Percentiles rank a stretch among this genome's conserved stretches.
These are phyloP conservation scores for Pyrenophora tritici-repentis DNA, from an alignment of 2,329 filamentous ascomycete species.

Conservation along the genomic window DNA sequence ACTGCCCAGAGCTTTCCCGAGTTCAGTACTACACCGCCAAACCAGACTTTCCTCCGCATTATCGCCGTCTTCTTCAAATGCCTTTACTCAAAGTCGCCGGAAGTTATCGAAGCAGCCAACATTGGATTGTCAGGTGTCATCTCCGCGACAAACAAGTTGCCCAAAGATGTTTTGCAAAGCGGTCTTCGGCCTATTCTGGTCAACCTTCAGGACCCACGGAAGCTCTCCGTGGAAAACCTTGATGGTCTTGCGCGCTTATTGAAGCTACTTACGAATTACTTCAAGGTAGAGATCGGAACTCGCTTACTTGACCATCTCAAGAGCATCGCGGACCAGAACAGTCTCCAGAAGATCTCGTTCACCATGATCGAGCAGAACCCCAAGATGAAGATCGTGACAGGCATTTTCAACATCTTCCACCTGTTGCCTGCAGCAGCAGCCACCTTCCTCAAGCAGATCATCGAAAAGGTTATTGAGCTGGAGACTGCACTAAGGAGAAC, in stretches of 20 bases:
- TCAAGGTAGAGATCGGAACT: slow-evolving; percentile 96
- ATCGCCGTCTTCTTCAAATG: slow-evolving; percentile 98
- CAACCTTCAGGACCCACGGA: slow-evolving; percentile 91
- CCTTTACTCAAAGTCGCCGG: slow-evolving; percentile 87
- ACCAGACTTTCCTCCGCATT: slow-evolving; percentile 66
- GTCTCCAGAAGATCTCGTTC: slow-evolving; percentile 89
- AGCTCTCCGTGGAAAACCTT: slow-evolving; percentile 83
- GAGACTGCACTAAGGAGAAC: slow-evolving; percentile 86
- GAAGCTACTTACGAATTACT: slow-evolving; percentile 94
- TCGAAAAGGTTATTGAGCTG: slow-evolving; percentile 86
- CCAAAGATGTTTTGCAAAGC: slow-evolving; percentile 92
- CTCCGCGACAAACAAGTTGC: slow-evolving; percentile 85
- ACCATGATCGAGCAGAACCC: slow-evolving; percentile 90
- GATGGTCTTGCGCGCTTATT: slow-evolving; percentile 89
- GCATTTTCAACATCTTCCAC: slow-evolving; percentile 96
- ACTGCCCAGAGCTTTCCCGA: slow-evolving; percentile 93
- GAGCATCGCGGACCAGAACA: slow-evolving; percentile 78
- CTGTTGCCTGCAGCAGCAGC: slow-evolving; percentile 89
- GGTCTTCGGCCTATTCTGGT: slow-evolving; percentile 94
- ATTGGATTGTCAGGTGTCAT: slow-evolving; percentile 87
- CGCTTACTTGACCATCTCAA: slow-evolving; percentile 94
- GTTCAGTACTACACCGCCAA: slow-evolving; percentile 76
- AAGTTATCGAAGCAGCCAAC: slow-evolving; percentile 92
- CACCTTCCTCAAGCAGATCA: slow-evolving; percentile 85
- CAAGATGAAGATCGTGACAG: slow-evolving; percentile 91